Base-by-base conservation (phyloP, 495 filamentous ascomycete genomes). In the Extremus antarcticus region DNA sequence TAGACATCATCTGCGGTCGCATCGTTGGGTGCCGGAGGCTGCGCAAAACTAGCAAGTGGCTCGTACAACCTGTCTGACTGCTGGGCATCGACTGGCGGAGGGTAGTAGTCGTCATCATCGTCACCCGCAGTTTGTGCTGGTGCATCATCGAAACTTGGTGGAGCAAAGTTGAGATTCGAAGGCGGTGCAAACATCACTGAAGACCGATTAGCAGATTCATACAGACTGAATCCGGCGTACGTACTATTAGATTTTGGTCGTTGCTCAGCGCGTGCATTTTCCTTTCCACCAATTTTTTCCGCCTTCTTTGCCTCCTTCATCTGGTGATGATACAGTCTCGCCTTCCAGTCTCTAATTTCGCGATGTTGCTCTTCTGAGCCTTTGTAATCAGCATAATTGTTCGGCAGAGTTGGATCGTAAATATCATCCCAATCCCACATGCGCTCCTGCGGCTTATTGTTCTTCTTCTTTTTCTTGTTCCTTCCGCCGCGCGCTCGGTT, bases 281-380 rank as follows among this genome's bases (percentile, higher is more conserved):
- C 41, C 3, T 19, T 11, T 35, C 7, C 29, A 17, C 32, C 47
- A n/a, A 48, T 25, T 43, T 59, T 59, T 49, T 57, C 51, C 15
- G 23, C 41, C 17, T 46, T 70, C 43, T 65, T 72, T 65, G 79
- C 78, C 16, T 80, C 70, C 43, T 66, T 73, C 65, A 80, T 78
- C 19, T 80, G 78, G 70, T 90, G 87, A 19, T 84, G 83, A 67
- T 94, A 94, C 21, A 95, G 73, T 23, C 83, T 70, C 22, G 85
- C 84, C 63, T 94, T 94, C 91, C 91, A 97, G 54, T 95, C 90
- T 38, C 80, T 75, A 19, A 90, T 77, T 67, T 92, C 87, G 0
- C 74, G 66, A 41, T 90, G 78, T 59, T 85, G 84, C 67, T 95
- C 91, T 25, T 94, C 90, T 57, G 88, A 91, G 38, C 83, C 74